Evolutionary conservation across 192 early-diverging fungal species (phyloP).

Genomic region (Coemansia interrupta): DNA sequence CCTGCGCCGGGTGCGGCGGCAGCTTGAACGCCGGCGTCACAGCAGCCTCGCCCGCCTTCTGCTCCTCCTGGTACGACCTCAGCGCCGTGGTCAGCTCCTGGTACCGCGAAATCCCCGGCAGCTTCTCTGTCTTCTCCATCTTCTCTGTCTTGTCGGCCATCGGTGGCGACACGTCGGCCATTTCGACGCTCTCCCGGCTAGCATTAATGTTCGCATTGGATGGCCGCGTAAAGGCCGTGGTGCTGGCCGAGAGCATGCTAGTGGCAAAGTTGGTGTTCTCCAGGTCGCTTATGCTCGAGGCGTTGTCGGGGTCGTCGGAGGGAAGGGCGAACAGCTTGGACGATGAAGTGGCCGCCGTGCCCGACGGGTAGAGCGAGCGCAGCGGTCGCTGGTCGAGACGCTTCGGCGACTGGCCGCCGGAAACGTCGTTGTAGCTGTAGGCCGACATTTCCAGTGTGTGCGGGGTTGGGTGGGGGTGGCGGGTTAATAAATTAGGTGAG

Average conservation of each 20-base stretch:
- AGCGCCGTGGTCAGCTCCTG: neutral
- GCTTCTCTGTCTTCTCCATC: too few species aligned
- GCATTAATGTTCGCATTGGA: neutral
- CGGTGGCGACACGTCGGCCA: too few species aligned
- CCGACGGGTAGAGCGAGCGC: conserved; percentile 21
- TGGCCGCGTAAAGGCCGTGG: neutral
- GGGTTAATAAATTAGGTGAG: neutral
- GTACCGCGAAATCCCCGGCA: neutral
- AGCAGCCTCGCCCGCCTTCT: conserved; percentile 3
- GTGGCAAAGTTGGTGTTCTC: conserved; percentile 36
- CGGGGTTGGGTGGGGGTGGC: too few species aligned
- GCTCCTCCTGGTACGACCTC: neutral
- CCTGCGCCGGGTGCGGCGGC: conserved; percentile 29
- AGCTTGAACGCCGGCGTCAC: conserved; percentile 49
- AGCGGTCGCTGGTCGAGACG: neutral
- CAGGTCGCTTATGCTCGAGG: conserved; percentile 36
- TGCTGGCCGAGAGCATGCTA: conserved; percentile 1
- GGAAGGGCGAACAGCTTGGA: conserved; percentile 28
- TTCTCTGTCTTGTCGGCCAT: too few species aligned
- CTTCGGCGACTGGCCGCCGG: neutral
- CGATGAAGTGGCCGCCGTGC: neutral
- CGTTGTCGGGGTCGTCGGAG: conserved; percentile 30
- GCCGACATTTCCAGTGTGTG: conserved; percentile 16
- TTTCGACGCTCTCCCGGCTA: too few species aligned
- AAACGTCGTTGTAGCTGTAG: conserved; percentile 12